phyloP scores from a whole-genome alignment of 495 filamentous ascomycete genomes.

The Podospora australis region DNA sequence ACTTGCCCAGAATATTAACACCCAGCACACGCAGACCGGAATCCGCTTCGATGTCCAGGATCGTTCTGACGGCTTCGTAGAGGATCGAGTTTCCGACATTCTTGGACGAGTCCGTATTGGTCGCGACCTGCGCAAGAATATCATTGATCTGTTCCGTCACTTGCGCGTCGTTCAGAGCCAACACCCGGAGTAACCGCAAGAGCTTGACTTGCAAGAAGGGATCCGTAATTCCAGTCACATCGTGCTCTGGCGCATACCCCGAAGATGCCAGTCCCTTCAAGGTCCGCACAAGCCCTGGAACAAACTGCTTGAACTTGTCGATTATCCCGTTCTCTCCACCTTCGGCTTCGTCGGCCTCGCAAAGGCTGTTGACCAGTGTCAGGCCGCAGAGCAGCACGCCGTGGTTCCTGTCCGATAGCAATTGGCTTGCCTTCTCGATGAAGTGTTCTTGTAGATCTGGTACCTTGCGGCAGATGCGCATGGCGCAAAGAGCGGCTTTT shows the following conservation, averaged over 20 bases:
- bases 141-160: slow-evolving; percentile 98
- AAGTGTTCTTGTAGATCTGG: slow-evolving; percentile 97
- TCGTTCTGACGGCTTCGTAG: slow-evolving; percentile 95
- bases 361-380: slow-evolving; percentile 86
- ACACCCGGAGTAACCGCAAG: slow-evolving; percentile 71
- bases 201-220: slow-evolving; percentile 99
- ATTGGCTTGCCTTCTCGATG: slow-evolving; percentile 79
- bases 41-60: slow-evolving; percentile 96
- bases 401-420: slow-evolving; percentile 89
- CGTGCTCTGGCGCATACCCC: slow-evolving; percentile 95
- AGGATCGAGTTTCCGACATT: slow-evolving; percentile 97
- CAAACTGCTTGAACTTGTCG: slow-evolving; percentile 81
- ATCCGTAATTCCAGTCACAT: slow-evolving; percentile 96
- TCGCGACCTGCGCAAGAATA: slow-evolving; percentile 95
- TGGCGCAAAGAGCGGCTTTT: slow-evolving; percentile 98
- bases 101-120: slow-evolving; percentile 96
- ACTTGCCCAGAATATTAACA: slow-evolving; percentile 97
- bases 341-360: slow-evolving; percentile 86
- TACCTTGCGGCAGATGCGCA: slow-evolving; percentile 97
- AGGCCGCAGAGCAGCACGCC: slow-evolving; percentile 89
- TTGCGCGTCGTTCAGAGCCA: slow-evolving; percentile 78
- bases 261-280: slow-evolving; percentile 88
- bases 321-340: slow-evolving; percentile 79
- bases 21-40: slow-evolving; percentile 87
- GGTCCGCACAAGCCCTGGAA: slow-evolving; percentile 72